These are phyloP conservation scores for Colletotrichum sp. DNA, from an alignment of 2,329 filamentous ascomycete species.

Conservation along the genomic window DNA sequence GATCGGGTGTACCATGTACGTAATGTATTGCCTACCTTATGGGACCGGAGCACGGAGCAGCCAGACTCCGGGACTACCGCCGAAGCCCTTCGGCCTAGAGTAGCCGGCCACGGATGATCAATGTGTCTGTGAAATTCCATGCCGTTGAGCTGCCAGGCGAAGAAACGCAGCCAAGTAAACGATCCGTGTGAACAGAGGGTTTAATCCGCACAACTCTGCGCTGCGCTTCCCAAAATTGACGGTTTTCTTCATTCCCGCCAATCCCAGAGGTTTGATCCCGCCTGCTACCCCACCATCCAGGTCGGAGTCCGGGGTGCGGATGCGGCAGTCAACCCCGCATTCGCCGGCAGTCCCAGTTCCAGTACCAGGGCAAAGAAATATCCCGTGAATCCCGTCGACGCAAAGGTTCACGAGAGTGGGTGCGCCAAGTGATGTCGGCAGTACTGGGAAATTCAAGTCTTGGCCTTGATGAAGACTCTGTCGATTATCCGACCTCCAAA, in stretches of 20 bases:
- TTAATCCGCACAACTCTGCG: background rate
- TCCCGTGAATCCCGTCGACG: background rate
- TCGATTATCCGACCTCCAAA: background rate
- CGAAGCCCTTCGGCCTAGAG: background rate
- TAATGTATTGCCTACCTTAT: background rate
- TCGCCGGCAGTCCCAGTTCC: background rate
- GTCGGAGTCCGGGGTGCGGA: background rate
- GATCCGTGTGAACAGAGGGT: background rate
- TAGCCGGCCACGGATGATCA: background rate
- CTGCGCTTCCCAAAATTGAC: background rate
- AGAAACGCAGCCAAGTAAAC: background rate
- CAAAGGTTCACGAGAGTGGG: background rate
- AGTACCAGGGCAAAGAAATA: background rate
- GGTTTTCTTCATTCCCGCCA: background rate
- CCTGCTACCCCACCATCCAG: background rate
- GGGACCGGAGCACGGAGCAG: background rate
- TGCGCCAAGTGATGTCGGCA: background rate
- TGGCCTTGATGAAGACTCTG: background rate
- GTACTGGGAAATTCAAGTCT: background rate
- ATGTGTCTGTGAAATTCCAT: background rate
- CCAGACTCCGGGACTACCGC: background rate
- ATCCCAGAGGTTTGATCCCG: background rate
- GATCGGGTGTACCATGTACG: background rate
- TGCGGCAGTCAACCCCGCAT: slow-evolving; percentile 3
- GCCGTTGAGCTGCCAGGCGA: background rate